A percentile compares a stretch with the other conserved stretches of the same genome.
Evolutionary conservation across 805 yeast species (phyloP).

Genomic region (Teunomyces kruisii): DNA sequence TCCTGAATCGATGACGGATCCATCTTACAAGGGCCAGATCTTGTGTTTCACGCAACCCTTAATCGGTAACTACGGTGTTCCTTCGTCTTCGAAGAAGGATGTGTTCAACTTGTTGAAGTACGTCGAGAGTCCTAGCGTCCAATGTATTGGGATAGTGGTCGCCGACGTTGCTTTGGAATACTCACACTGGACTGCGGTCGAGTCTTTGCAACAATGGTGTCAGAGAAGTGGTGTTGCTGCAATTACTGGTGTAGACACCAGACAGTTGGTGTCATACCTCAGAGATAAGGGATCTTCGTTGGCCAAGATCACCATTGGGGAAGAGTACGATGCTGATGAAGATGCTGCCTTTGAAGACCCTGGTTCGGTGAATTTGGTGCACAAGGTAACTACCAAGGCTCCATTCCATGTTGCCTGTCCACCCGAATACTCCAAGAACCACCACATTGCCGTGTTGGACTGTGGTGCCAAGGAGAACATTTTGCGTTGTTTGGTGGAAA

Average conservation of each 20-base stretch:
- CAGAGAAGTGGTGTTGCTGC: conserved; percentile 93
- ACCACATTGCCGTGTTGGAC: conserved; percentile 89
- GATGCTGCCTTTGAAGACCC: conserved; percentile 92
- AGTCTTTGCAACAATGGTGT: conserved; percentile 94
- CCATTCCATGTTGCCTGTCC: conserved; percentile 86
- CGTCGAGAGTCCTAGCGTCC: conserved; percentile 88
- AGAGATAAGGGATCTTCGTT: conserved; percentile 96
- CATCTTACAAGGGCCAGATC: conserved; percentile 96
- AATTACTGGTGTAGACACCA: conserved; percentile 95
- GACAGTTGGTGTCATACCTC: conserved; percentile 86
- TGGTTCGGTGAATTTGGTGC: conserved; percentile 83
- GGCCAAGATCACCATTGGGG: conserved; percentile 87
- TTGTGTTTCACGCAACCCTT: conserved; percentile 95
- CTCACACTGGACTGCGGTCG: conserved; percentile 99
- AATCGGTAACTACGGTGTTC: conserved; percentile 98
- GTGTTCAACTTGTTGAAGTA: conserved; percentile 82
- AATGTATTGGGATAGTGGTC: conserved; percentile 94
- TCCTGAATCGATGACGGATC: conserved; percentile 99
- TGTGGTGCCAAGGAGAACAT: conserved; percentile 99
- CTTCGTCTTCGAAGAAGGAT: conserved; percentile 78
- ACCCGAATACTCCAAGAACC: conserved; percentile 49
- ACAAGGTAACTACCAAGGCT: conserved; percentile 90
- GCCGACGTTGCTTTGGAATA: conserved; percentile 93
- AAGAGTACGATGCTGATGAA: conserved; percentile 87
- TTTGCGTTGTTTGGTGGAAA: conserved; percentile 84